Base-by-base conservation (phyloP, 1,284 basidiomycete genomes). In the Naganishia albida region DNA sequence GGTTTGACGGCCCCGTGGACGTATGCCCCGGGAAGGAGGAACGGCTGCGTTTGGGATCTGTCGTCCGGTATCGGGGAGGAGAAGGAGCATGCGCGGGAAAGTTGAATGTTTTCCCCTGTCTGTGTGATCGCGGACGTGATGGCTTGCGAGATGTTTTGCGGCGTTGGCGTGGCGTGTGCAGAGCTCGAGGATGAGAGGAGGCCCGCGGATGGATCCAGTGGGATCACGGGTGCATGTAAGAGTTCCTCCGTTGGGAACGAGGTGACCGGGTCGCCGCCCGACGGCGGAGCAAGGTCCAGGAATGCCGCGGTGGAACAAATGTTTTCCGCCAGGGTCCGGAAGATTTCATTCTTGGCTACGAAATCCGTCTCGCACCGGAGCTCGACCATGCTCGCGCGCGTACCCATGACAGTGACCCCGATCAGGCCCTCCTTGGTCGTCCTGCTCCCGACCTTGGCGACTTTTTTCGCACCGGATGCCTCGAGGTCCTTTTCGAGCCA, bases 361-460 rank as follows among this genome's bases (percentile, higher is more conserved):
- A 97, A 97, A 80, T 98, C 94, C 48, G 94, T 97, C 81, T 98
- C 94, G 82, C 94, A 97, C 73, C 92, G 93, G 68, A 97, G 83
- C 78, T 98, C 94, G 66, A 97, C 83, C 83, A 97, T 90, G 15
- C 88, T 87, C 7, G 89, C 92, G 28, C 90, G 85, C 48, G 90
- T 82, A 28, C 85, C 84, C 4, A 95, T 84, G 10, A 94, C 80
- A 38, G 86, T 87, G 20, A 90, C 81, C 52, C 87, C 88, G 40
- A 97, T 83, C 7, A 93, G 81, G 1, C 94, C 94, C 73, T 96
- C 87, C 38, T 84, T 83, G 1, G 93, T 87, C 10, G 82, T 77
- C 57, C 94, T 82, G 25, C 84, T 85, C 0, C 86, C 85, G 12
- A 97, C 84, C 78, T 96, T 97, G 56, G 87, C 90, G 0, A 88